These are phyloP conservation scores for Phalaenopsis hybrid DNA, from an alignment of 116 monocot genomes.

Conservation along the genomic window DNA sequence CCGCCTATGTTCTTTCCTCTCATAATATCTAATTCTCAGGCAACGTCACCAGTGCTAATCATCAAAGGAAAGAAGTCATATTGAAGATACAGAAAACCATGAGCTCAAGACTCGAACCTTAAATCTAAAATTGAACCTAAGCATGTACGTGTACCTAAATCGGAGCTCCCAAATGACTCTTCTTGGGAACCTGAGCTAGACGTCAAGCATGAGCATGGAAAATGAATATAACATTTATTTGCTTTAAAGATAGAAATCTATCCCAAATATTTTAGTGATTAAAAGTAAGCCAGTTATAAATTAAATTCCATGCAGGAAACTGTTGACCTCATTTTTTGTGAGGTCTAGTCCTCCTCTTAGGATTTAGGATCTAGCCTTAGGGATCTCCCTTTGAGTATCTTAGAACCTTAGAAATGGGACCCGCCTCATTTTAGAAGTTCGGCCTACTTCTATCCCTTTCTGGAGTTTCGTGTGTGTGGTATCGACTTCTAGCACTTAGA, in stretches of 20 bases:
- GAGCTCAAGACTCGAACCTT: not conserved
- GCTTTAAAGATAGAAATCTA: not conserved
- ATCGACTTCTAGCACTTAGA: too few relatives aligned
- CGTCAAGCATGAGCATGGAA: not conserved
- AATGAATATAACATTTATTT: not conserved
- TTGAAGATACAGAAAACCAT: not conserved
- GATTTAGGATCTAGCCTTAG: too few relatives aligned
- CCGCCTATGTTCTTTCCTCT: not conserved
- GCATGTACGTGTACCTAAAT: not conserved
- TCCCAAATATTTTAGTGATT: not conserved
- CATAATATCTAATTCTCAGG: not conserved
- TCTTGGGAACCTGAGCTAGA: not conserved
- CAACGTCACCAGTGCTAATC: not conserved
- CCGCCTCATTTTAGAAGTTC: too few relatives aligned
- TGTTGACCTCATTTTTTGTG: too few relatives aligned
- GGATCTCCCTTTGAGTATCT: too few relatives aligned
- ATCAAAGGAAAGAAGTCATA: not conserved
- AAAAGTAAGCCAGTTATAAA: not conserved
- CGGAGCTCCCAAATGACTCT: not conserved
- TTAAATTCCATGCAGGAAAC: too few relatives aligned
- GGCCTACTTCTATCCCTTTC: too few relatives aligned
- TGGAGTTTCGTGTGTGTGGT: too few relatives aligned
- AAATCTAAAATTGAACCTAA: not conserved
- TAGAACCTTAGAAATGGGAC: too few relatives aligned
- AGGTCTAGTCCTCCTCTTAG: too few relatives aligned